Evolutionary conservation across 2,329 filamentous ascomycete species (phyloP), one percentile per base, ranked within the genome.

Genomic region (Alternaria sp.): DNA sequence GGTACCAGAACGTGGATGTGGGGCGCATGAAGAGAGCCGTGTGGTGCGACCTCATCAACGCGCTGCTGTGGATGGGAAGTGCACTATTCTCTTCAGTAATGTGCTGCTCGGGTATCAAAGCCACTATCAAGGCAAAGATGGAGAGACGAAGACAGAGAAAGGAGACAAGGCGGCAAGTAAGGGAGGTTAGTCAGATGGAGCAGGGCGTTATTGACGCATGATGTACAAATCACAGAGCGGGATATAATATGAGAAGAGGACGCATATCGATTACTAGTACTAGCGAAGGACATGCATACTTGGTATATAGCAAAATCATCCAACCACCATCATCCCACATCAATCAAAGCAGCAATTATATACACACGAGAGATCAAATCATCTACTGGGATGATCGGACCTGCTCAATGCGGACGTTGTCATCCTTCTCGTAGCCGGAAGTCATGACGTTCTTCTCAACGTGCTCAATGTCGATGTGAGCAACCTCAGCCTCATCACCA

Each of bases 401-500:
- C 28, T 70, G 58, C 43, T 74, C 69, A 21, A 72, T 57, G 26
- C 65, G 67, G 18, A 71, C 58, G 20, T 68, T 61, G 28, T 58
- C 64, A 8, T 72, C 54, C 66, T 76, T 78, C 65, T 78, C 76
- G 59, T 64, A 73, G 21, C 70, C 71, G 25, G 65, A 63, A 21
- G 65, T 61, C 41, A 68, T 63, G 37, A 66, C 61, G 9, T 67
- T 59, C 11, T 55, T 37, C 30, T 72, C 71, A 14, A 74, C 62
- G 28, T 70, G 69, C 56, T 71, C 70, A 37, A 75, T 51, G 51
- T 77, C 71, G 20, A 76, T 46, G n/a, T 72, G 62, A 6, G 69
- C 71, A 43, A 80, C 76, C 63, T 78, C 84, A 20, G 86, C 87
- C 33, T 86, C 82, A 26, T 88, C 86, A 43, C 89, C 90, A 70